A percentile compares a stretch with the other conserved stretches of the same genome.
These are phyloP conservation scores for Gryganskiella cystojenkinii DNA, from an alignment of 192 early-diverging fungal genomes.

Conservation along the genomic window DNA sequence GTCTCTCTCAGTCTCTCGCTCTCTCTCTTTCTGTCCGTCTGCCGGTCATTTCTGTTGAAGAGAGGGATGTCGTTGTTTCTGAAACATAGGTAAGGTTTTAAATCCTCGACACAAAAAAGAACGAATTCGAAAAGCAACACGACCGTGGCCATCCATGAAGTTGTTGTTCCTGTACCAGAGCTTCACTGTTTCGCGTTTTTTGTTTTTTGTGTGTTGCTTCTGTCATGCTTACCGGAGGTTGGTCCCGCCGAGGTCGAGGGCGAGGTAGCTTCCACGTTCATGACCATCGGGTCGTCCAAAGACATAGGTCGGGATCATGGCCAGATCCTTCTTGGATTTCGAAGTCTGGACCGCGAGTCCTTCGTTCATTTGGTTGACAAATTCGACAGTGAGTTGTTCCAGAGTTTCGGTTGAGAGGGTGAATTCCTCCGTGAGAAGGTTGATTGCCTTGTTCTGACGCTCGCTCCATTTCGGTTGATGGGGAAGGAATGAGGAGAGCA, in stretches of 20 bases:
- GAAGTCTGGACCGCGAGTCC: slow-evolving; percentile 53
- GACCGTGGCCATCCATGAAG: too few relatives aligned
- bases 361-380: slow-evolving; percentile 60
- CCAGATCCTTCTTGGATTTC: slow-evolving; percentile 41
- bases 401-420: slow-evolving; percentile 59
- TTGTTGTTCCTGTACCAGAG: too few relatives aligned
- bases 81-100: too few relatives aligned
- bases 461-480: slow-evolving; percentile 31
- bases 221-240: slow-evolving; percentile 89
- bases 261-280: slow-evolving; percentile 89
- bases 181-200: too few relatives aligned
- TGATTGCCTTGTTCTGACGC: slow-evolving; percentile 11
- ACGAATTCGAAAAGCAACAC: background rate
- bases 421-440: slow-evolving; percentile 42
- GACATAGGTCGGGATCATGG: slow-evolving; percentile 94
- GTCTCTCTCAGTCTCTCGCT: background rate
- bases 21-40: too few relatives aligned
- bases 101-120: background rate
- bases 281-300: slow-evolving; percentile 82
- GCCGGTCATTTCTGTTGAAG: too few relatives aligned
- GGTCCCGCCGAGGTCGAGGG: slow-evolving; percentile 95
- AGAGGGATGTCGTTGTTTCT: too few relatives aligned
- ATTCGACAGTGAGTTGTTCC: slow-evolving; percentile 55
- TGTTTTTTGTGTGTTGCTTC: too few relatives aligned
- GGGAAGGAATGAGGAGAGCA: slow-evolving; percentile 18